Percentiles rank a stretch among this genome's conserved stretches.
These are phyloP conservation scores for Sporobolomyces pararoseus DNA, from an alignment of 768 basidiomycete species.

Conservation along the genomic window DNA sequence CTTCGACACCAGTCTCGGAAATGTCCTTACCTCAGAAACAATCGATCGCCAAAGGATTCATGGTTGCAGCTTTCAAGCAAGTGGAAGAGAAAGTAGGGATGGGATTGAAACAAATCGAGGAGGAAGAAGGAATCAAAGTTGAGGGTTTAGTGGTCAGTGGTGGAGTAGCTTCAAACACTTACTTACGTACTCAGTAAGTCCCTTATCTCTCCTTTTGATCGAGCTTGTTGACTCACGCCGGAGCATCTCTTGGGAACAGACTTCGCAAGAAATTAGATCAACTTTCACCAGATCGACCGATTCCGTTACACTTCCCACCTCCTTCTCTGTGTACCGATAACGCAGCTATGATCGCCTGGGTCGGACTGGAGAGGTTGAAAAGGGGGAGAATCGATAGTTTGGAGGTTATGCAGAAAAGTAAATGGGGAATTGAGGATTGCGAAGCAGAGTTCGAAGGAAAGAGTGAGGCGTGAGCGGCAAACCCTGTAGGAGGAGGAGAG, in stretches of 20 bases:
- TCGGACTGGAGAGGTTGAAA: conserved; percentile 77
- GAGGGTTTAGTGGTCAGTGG: conserved; percentile 75
- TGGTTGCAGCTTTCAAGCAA: conserved; percentile 66
- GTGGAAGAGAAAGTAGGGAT: conserved; percentile 69
- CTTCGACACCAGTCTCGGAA: conserved; percentile 36
- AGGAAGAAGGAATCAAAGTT: conserved; percentile 49
- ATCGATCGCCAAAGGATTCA: conserved; percentile 67
- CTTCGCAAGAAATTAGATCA: conserved; percentile 44
- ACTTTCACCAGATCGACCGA: conserved; percentile 55
- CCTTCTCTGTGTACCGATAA: conserved; percentile 82
- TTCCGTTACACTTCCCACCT: conserved; percentile 82
- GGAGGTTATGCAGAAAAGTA: conserved; percentile 52
- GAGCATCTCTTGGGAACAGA: conserved; percentile 17
- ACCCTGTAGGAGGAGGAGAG: no score
- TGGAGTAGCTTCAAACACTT: conserved; percentile 83
- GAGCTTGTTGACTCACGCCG: no score
- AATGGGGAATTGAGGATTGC: conserved; percentile 73
- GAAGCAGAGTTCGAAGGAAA: conserved; percentile 38
- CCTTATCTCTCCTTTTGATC: neutral
- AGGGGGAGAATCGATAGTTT: conserved; percentile 55
- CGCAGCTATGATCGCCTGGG: conserved; percentile 95
- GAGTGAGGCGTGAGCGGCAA: no score
- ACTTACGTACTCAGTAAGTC: conserved; percentile 63
- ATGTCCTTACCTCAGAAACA: conserved; percentile 37
- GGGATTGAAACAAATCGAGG: conserved; percentile 55